Percentiles rank a stretch among this genome's conserved stretches.
These are phyloP conservation scores for Rhizopogon rudus DNA, from an alignment of 768 basidiomycete species.

Conservation along the genomic window DNA sequence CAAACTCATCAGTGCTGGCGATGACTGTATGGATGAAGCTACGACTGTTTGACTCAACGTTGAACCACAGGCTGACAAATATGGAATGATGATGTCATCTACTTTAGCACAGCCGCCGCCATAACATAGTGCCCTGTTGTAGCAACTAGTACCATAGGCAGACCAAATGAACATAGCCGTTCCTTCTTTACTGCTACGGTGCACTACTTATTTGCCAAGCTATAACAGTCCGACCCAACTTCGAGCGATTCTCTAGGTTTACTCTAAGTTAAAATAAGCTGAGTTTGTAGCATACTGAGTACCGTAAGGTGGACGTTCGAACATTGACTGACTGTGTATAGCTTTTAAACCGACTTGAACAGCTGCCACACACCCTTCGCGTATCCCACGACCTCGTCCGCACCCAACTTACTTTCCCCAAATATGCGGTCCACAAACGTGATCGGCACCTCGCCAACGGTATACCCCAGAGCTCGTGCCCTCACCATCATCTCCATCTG, in stretches of 20 bases:
- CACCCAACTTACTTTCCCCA: constrained; percentile 89
- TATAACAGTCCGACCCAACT: no score
- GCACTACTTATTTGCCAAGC: no score
- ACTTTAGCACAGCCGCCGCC: not conserved
- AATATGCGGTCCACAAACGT: constrained; percentile 94
- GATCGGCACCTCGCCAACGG: constrained; percentile 87
- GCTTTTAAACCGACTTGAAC: constrained; percentile 60
- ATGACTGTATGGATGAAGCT: constrained; percentile 4
- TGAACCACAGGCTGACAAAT: constrained; percentile 1
- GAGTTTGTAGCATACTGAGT: no score
- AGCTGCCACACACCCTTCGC: constrained; percentile 80
- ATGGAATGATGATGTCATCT: constrained; percentile 5
- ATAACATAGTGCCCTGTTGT: not conserved
- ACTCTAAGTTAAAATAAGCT: no score
- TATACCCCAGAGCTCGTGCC: constrained; percentile 77
- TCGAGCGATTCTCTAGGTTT: no score
- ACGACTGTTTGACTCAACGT: no score
- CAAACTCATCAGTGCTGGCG: constrained; percentile 45
- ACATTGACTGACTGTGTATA: not conserved
- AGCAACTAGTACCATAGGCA: no score
- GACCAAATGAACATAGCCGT: no score
- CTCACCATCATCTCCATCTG: constrained; percentile 99
- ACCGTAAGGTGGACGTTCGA: no score
- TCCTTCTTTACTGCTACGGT: no score
- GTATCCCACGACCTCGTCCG: constrained; percentile 84